Percentiles rank a stretch among this genome's conserved stretches.
Evolutionary conservation across 179 eudicot genomes (phyloP).

Genomic region (Beta corolliflora): DNA sequence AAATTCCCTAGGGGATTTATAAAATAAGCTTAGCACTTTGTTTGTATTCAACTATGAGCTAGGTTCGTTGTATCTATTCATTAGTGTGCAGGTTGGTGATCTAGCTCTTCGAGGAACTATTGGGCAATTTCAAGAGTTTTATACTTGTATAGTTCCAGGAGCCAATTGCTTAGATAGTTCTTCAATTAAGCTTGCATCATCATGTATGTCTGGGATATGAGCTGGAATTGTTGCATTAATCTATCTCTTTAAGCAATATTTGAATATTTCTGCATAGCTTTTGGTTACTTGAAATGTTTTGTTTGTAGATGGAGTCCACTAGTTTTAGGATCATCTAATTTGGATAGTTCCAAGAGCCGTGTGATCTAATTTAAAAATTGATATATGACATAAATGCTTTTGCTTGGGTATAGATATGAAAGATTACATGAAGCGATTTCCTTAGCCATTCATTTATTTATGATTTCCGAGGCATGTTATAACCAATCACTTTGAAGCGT

Average conservation of each 20-base stretch:
- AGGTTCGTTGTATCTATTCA: neutral
- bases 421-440: neutral
- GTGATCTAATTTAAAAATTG: neutral
- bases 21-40: neutral
- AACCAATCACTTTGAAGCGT: neutral
- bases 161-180: neutral
- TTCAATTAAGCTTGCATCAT: neutral
- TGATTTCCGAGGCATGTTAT: neutral
- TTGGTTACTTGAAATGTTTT: neutral
- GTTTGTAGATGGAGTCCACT: neutral
- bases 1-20: neutral
- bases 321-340: neutral
- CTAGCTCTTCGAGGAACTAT: neutral
- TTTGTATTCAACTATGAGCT: neutral
- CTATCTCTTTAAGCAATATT: neutral
- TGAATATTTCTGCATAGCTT: neutral
- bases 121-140: too few relatives aligned
- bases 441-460: neutral
- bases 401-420: constrained; percentile 4
- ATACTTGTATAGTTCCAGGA: too few relatives aligned
- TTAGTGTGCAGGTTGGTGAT: neutral
- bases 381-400: neutral
- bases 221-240: neutral
- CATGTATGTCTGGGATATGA: neutral
- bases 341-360: neutral